Evolutionary conservation across 2,329 filamentous ascomycete species (phyloP).

Genomic region (Botryotinia narcissicola): DNA sequence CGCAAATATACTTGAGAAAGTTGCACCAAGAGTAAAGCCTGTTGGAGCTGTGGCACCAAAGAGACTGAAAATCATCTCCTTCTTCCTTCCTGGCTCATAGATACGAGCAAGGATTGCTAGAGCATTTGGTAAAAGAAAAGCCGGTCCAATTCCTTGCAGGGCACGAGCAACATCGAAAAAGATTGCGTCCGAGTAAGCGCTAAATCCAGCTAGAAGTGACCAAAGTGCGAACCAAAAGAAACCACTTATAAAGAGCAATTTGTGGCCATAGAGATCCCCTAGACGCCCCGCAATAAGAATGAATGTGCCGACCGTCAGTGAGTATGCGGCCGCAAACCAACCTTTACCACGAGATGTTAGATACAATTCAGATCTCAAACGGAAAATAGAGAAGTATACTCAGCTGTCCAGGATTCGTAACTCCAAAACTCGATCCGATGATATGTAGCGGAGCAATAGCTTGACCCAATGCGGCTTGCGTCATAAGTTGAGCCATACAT

Average conservation of each 20-base stretch:
- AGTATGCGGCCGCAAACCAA: conserved; percentile 60
- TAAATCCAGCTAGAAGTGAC: conserved; percentile 33
- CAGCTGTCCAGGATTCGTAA: conserved; percentile 45
- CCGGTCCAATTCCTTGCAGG: conserved; percentile 54
- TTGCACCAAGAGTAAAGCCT: conserved; percentile 45
- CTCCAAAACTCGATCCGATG: conserved; percentile 48
- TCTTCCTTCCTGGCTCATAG: conserved; percentile 45
- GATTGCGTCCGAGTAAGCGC: conserved; percentile 31
- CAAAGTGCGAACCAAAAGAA: conserved; percentile 41
- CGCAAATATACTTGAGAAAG: conserved; percentile 44
- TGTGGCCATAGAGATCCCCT: conserved; percentile 53
- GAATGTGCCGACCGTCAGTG: conserved; percentile 53
- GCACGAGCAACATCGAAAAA: conserved; percentile 52
- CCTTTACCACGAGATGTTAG: conserved; percentile 30
- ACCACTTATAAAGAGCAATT: conserved; percentile 47
- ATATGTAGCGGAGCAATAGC: conserved; percentile 49
- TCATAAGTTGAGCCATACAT: conserved; percentile 49
- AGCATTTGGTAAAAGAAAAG: conserved; percentile 51
- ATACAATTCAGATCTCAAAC: background rate
- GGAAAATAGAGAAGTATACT: background rate
- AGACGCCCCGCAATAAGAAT: conserved; percentile 52
- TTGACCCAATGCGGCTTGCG: conserved; percentile 48
- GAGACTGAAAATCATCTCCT: conserved; percentile 47
- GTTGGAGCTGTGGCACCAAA: conserved; percentile 49
- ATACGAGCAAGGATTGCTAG: conserved; percentile 50